phyloP scores from a whole-genome alignment of 306 rosid species.

The Inga laurina region DNA sequence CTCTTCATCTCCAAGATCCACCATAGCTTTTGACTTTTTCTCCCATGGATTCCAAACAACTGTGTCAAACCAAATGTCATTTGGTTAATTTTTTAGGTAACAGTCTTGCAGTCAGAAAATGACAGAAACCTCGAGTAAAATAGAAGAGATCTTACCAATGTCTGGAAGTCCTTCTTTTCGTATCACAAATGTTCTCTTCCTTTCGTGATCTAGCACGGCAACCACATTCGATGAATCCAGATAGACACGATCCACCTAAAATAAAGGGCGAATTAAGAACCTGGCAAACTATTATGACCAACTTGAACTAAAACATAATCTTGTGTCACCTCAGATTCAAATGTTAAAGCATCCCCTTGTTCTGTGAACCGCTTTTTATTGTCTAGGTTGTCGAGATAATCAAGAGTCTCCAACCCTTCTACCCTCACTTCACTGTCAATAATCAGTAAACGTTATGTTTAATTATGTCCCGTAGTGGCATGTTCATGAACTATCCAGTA shows the following conservation, averaged over 20 bases:
- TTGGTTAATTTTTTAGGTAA: conserved; percentile 1
- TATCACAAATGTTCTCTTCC: conserved; percentile 64
- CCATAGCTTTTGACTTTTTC: conserved; percentile 59
- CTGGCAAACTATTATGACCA: not conserved
- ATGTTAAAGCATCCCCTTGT: conserved; percentile 89
- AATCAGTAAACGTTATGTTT: conserved; percentile 27
- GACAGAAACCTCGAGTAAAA: not conserved
- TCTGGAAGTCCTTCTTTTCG: conserved; percentile 86
- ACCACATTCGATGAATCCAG: conserved; percentile 51
- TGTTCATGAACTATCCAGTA: not conserved
- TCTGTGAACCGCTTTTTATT: conserved; percentile 85
- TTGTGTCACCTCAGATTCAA: conserved; percentile 79
- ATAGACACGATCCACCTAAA: conserved; percentile 87
- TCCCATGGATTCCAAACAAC: conserved; percentile 99
- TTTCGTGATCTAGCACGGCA: conserved; percentile 86
- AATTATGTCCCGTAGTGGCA: not conserved
- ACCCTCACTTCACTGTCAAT: conserved; percentile 85
- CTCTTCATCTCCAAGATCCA: conserved; percentile 87
- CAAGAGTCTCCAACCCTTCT: conserved; percentile 91
- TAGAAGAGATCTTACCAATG: conserved; percentile 50
- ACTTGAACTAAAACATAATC: conserved; percentile 4
- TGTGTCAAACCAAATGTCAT: conserved; percentile 33
- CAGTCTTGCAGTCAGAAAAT: not conserved
- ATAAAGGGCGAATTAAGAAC: not conserved
- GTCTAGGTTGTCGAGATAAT: conserved; percentile 71